phyloP scores from a whole-genome alignment of 2,329 filamentous ascomycete genomes.

The Ceratocystis colombiana region DNA sequence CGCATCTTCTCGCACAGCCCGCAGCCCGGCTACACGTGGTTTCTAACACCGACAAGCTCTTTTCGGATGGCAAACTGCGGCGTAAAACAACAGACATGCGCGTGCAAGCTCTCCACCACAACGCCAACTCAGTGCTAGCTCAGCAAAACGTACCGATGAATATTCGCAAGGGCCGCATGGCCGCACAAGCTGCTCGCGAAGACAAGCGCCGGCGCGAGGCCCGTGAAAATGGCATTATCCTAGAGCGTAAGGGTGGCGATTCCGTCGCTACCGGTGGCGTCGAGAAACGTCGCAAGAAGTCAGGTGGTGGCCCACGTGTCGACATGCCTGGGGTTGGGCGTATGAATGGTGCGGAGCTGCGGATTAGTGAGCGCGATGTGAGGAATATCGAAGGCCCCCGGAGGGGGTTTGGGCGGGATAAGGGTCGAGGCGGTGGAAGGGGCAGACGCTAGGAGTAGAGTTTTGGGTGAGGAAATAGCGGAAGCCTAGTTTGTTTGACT shows the following conservation, averaged over 20 bases:
- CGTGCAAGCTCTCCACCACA: constrained; percentile 56
- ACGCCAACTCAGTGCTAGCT: constrained; percentile 62
- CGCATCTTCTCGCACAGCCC: constrained; percentile 60
- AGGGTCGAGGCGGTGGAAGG: constrained; percentile 30
- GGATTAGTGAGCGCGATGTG: constrained; percentile 67
- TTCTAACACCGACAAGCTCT: constrained; percentile 35
- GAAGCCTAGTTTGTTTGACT: not conserved
- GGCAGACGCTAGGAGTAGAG: not conserved
- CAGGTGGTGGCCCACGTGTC: constrained; percentile 48
- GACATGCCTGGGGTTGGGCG: constrained; percentile 71
- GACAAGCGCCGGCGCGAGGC: constrained; percentile 65
- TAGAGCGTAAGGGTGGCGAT: constrained; percentile 49
- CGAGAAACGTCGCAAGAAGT: constrained; percentile 32
- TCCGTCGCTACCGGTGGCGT: constrained; percentile 27
- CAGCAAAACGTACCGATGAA: constrained; percentile 85
- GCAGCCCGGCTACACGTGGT: constrained; percentile 38
- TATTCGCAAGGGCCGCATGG: constrained; percentile 72
- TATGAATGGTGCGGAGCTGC: constrained; percentile 69
- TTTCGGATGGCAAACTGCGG: constrained; percentile 57
- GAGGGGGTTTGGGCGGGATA: constrained; percentile 28
- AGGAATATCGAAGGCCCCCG: constrained; percentile 52
- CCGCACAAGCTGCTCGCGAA: constrained; percentile 56
- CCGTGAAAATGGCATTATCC: constrained; percentile 77
- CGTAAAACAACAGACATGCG: constrained; percentile 77
- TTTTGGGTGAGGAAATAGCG: not conserved